Conservation (phyloP, 148 eudicot genomes). For the Dianthus caryophyllus region DNA sequence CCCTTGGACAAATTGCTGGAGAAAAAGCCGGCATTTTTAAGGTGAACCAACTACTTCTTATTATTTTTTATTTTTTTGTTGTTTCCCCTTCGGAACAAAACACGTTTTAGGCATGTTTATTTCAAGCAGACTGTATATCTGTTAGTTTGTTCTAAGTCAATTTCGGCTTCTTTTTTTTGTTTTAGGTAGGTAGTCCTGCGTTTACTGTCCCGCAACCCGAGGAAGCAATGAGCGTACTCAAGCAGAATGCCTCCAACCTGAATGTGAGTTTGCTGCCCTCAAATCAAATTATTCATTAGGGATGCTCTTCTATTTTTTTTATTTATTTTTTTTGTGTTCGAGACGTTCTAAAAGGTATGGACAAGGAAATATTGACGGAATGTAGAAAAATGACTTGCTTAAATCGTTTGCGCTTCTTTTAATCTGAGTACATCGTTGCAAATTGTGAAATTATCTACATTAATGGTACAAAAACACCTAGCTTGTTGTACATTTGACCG, state of each 20-base stretch:
- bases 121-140: neutral
- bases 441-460: too few relatives aligned
- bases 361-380: too few relatives aligned
- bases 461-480: too few relatives aligned
- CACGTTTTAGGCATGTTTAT: neutral
- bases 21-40: constrained; percentile 96
- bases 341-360: neutral
- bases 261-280: constrained; percentile 60
- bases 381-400: too few relatives aligned
- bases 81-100: neutral
- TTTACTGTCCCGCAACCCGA: constrained; percentile 94
- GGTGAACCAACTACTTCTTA: constrained; percentile 50
- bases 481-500: neutral
- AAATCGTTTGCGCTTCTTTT: too few relatives aligned
- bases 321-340: too few relatives aligned
- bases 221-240: constrained; percentile 88
- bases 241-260: constrained; percentile 65
- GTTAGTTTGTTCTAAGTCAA: neutral
- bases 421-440: too few relatives aligned
- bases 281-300: neutral
- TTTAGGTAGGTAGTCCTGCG: constrained; percentile 81
- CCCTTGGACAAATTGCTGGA: constrained; percentile 91
- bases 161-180: constrained; percentile 11
- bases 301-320: neutral
- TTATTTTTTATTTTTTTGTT: constrained; percentile 5